phyloP scores from a whole-genome alignment of 176 grass and related monocot species.

The Carex cristatella region DNA sequence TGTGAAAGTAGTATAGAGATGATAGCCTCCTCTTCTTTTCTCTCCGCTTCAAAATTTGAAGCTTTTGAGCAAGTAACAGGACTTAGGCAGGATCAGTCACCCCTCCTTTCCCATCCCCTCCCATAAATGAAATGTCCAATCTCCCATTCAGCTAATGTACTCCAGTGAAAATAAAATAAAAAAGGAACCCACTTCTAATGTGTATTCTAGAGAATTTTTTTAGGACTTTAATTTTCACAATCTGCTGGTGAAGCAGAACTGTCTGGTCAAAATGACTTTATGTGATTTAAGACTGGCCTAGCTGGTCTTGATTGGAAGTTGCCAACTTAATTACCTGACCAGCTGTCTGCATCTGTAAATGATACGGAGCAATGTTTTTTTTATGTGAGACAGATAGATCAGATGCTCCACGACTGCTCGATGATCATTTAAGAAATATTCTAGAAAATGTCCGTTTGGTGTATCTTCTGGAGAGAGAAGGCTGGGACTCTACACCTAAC shows the following conservation, averaged over 20 bases:
- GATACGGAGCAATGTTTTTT: not conserved
- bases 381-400: conserved; percentile 38
- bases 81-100: not conserved
- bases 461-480: conserved; percentile 96
- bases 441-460: conserved; percentile 71
- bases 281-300: not conserved
- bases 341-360: not conserved
- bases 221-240: not conserved
- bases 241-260: not conserved
- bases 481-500: conserved; percentile 86
- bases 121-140: not conserved
- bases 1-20: not conserved
- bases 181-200: not conserved
- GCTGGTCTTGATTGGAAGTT: not conserved
- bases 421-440: conserved; percentile 78
- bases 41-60: not conserved
- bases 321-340: too few species aligned
- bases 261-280: not conserved
- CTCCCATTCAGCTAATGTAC: not conserved
- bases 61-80: not conserved
- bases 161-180: not conserved
- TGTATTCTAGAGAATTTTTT: not conserved
- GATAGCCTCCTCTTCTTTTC: not conserved
- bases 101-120: not conserved
- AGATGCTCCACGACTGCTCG: conserved; percentile 45